Evolutionary conservation across 1,139 yeast species (phyloP), one percentile per base, ranked within the genome.

Genomic region (Blastobotrys serpentis): DNA sequence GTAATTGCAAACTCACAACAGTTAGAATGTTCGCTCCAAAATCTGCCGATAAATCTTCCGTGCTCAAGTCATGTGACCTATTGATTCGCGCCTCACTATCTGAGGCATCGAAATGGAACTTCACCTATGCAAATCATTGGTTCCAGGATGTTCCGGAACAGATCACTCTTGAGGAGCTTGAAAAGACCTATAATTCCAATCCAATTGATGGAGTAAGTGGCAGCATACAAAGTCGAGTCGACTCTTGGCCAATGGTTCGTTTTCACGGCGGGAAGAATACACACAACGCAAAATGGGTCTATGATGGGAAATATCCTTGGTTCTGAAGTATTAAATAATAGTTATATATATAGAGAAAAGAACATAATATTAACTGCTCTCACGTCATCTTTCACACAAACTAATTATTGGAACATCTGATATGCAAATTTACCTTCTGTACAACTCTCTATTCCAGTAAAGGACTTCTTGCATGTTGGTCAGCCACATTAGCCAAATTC

Each of bases 1-100:
- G 67, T 49, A 67, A 58, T 17, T 58, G 66, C 34, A 61, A 65
- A 22, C 57, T 76, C 44, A 59, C 69, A 10, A 55, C 73, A 11
- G 39, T 72, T 45, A 52, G 67, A 13, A 42, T 60, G n/a, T 54
- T 56, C 39, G 54, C 54, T 2, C 56, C 51, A 25, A 37, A 38
- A 13, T 42, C 42, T 37, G 42, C 43, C 18, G 37, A 52, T 17
- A 33, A 47, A 42, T 42, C 38, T 4, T 34, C 44, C 18, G 50
- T 53, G 8, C 42, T 44, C 4, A 44, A 50, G 6, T 55, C 57
- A 10, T 22, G 49, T 26, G 51, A 39, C 13, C 43, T 42, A 37
- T 52, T 65, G 21, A 32, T 61, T 21, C 51, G 47, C n/a, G 67
- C 64, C 1, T 64, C 64, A 2, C 46, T 56, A n/a, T 30, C 41